phyloP scores from a whole-genome alignment of 2,329 filamentous ascomycete species.

The Alternaria incomplexa region DNA sequence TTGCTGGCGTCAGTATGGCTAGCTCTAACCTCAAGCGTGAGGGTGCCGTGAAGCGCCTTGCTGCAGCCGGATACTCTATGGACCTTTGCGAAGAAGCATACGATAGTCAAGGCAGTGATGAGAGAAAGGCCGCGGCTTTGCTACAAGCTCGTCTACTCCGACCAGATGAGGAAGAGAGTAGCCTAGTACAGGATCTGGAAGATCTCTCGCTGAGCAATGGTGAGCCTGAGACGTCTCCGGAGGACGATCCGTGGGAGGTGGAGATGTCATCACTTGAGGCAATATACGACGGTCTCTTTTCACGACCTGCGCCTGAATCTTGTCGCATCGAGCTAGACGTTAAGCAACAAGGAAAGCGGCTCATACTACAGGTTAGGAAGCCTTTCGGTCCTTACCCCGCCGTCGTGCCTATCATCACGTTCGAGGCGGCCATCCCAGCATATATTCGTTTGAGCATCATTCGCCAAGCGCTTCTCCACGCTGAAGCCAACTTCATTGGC shows the following conservation, averaged over 20 bases:
- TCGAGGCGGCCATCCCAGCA: conserved; percentile 75
- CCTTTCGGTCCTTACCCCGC: conserved; percentile 74
- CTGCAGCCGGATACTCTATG: conserved; percentile 80
- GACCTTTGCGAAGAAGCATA: conserved; percentile 83
- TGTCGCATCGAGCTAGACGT: conserved; percentile 73
- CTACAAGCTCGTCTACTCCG: conserved; percentile 73
- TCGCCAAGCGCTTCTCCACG: conserved; percentile 75
- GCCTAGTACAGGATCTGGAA: conserved; percentile 40
- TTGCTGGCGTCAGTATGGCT: conserved; percentile 85
- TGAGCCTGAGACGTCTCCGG: conserved; percentile 48
- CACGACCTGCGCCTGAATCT: conserved; percentile 63
- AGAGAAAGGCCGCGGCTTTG: conserved; percentile 77
- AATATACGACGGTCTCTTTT: conserved; percentile 74
- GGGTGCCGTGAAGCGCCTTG: conserved; percentile 79
- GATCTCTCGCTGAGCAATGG: conserved; percentile 44
- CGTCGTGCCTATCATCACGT: conserved; percentile 69
- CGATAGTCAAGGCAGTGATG: conserved; percentile 72
- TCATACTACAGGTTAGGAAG: conserved; percentile 70
- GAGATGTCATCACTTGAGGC: conserved; percentile 84
- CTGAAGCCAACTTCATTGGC: conserved; percentile 72
- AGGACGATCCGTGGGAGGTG: conserved; percentile 76
- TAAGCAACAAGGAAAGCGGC: conserved; percentile 52
- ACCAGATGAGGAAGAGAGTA: conserved; percentile 38
- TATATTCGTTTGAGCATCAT: conserved; percentile 93
- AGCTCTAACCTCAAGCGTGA: conserved; percentile 82